Conservation (phyloP, 139 green algal species). For the Pleodorina starrii region DNA sequence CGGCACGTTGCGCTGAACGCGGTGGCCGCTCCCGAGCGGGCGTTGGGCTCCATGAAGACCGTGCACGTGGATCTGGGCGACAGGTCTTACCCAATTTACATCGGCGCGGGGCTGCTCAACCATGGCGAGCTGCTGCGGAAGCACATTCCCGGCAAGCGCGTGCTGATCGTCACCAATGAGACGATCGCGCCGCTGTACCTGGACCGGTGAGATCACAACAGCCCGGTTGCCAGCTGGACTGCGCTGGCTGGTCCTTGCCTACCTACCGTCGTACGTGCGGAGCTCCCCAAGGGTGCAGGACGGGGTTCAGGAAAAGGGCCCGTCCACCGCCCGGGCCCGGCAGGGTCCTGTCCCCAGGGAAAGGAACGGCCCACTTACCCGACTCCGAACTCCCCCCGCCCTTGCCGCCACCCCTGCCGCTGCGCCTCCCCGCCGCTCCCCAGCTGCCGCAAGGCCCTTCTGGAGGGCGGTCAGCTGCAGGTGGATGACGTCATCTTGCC, state of each 20-base stretch:
- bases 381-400: background rate
- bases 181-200: conserved; percentile 95
- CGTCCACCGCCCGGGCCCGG: no score
- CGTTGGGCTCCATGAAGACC: conserved; percentile 55
- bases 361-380: no score
- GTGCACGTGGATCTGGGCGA: conserved; percentile 91
- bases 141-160: conserved; percentile 92
- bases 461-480: conserved; percentile 67
- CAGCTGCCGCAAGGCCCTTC: conserved; percentile 56
- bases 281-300: no score
- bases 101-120: conserved; percentile 88
- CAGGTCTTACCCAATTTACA: conserved; percentile 98
- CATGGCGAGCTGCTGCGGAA: conserved; percentile 80
- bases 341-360: no score
- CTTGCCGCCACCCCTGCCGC: background rate
- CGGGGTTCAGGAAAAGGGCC: no score
- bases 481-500: conserved; percentile 91
- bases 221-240: no score
- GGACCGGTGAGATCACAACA: conserved; percentile 84
- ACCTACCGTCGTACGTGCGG: no score
- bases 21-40: conserved; percentile 26
- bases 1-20: background rate
- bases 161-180: conserved; percentile 97
- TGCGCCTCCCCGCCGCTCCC: background rate
- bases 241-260: no score